Conservation (phyloP, 2,329 filamentous ascomycete genomes). For the Pseudogymnoascus sp. region DNA sequence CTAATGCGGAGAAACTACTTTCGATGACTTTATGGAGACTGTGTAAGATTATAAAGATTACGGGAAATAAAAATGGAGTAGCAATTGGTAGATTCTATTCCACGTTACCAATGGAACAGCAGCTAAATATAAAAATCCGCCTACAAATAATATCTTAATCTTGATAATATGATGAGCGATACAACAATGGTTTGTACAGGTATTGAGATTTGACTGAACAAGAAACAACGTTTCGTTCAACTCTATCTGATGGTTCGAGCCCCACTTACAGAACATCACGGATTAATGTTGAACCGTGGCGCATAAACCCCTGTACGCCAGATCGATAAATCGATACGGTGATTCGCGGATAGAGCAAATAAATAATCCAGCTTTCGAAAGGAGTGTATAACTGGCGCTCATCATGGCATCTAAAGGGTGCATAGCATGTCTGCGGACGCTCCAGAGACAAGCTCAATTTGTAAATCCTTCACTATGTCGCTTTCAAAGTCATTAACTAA, state of each 20-base stretch:
- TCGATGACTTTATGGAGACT: not conserved
- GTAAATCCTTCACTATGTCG: not conserved
- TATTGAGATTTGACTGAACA: not conserved
- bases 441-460: conserved; percentile 22
- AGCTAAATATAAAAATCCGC: not conserved
- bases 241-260: not conserved
- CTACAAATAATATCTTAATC: not conserved
- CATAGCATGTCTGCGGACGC: conserved; percentile 25
- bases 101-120: not conserved
- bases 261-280: not conserved
- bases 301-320: conserved; percentile 1
- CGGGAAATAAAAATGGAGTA: not conserved
- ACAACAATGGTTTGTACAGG: not conserved
- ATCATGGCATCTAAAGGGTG: conserved; percentile 20
- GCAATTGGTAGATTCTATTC: conserved; percentile 4
- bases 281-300: conserved; percentile 2
- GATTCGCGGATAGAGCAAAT: conserved; percentile 3
- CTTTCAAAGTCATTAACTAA: conserved; percentile 12
- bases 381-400: not conserved
- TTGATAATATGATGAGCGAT: not conserved
- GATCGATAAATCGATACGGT: not conserved
- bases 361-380: not conserved
- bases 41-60: not conserved
- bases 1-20: not conserved
- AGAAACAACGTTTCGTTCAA: not conserved